phyloP scores from a whole-genome alignment of 129 eudicot species.

The Ambrosia trifida region DNA sequence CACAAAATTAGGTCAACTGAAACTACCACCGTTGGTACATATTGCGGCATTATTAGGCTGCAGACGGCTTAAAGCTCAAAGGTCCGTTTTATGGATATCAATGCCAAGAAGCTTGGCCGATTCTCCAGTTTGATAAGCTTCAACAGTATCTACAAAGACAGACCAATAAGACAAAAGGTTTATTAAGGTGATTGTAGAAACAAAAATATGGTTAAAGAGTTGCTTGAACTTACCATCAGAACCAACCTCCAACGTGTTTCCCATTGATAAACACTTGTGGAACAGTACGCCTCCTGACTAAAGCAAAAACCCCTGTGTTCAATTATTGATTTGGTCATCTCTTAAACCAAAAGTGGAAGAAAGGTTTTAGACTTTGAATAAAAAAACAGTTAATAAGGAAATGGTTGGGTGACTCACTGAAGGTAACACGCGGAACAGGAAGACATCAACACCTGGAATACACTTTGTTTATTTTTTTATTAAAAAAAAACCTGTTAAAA shows the following conservation, averaged over 20 bases:
- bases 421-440: too few relatives aligned
- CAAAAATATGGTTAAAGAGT: conserved; percentile 5
- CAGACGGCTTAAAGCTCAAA: conserved; percentile 21
- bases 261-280: conserved; percentile 98
- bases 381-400: too few relatives aligned
- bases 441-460: too few relatives aligned
- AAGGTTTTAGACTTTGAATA: too few relatives aligned
- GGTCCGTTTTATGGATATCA: conserved; percentile 28
- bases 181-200: neutral
- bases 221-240: conserved; percentile 72
- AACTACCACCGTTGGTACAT: conserved; percentile 9
- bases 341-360: too few relatives aligned
- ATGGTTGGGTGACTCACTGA: too few relatives aligned
- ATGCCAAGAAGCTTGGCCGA: conserved; percentile 75
- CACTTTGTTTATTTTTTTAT: too few relatives aligned
- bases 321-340: too few relatives aligned
- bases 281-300: conserved; percentile 88
- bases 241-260: conserved; percentile 96
- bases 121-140: conserved; percentile 78
- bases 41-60: conserved; percentile 10
- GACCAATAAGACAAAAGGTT: conserved; percentile 1
- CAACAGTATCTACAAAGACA: conserved; percentile 66
- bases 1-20: conserved; percentile 5
- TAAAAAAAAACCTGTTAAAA: too few relatives aligned
- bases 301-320: too few relatives aligned